A percentile compares a stretch with the other conserved stretches of the same genome.
Conservation (phyloP, 2,329 filamentous ascomycete genomes). For the Talaromyces islandicus region DNA sequence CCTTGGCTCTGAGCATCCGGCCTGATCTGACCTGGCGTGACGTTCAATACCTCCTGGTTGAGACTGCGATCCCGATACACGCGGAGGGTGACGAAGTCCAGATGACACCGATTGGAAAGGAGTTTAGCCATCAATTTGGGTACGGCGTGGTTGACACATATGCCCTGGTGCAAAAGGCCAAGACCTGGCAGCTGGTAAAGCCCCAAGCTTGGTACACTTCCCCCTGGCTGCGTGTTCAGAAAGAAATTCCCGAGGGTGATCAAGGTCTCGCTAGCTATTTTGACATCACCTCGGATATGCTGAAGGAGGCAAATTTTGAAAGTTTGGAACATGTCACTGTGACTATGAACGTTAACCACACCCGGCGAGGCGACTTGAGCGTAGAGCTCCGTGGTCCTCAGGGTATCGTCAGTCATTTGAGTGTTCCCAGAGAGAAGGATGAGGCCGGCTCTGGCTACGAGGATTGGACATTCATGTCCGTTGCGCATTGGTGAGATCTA, state of each 20-base stretch:
- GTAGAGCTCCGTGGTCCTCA: constrained; percentile 84
- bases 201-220: constrained; percentile 93
- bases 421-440: constrained; percentile 68
- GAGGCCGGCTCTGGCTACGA: constrained; percentile 63
- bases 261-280: constrained; percentile 74
- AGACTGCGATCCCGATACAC: constrained; percentile 77
- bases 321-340: constrained; percentile 91
- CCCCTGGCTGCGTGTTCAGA: constrained; percentile 86
- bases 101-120: constrained; percentile 69
- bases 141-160: constrained; percentile 94
- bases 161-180: constrained; percentile 76
- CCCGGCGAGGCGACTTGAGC: constrained; percentile 80
- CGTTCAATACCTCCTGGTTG: constrained; percentile 81
- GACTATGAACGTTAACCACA: constrained; percentile 93
- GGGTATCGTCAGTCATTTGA: constrained; percentile 76
- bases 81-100: constrained; percentile 72
- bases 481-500: constrained; percentile 75
- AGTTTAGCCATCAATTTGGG: constrained; percentile 90
- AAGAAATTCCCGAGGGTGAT: constrained; percentile 77
- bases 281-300: constrained; percentile 73
- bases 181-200: constrained; percentile 81
- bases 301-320: constrained; percentile 75
- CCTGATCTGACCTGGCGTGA: constrained; percentile 91
- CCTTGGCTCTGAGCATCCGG: constrained; percentile 75
- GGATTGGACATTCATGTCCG: constrained; percentile 99